Conservation (phyloP, 495 filamentous ascomycete genomes). For the Penicillium mononematosum region DNA sequence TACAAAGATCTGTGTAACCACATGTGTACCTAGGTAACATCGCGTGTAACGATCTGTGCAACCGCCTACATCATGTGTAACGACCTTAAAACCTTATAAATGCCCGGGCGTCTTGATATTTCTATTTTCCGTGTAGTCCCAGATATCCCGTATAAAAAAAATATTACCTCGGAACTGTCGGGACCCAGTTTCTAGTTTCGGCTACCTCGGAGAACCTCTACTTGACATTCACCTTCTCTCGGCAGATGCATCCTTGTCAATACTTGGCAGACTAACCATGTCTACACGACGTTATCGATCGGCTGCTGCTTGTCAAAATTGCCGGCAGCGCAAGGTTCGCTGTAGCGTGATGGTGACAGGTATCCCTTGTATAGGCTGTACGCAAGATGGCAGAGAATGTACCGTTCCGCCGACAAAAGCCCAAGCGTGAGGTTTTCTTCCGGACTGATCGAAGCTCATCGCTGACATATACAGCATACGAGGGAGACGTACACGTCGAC, state of each 20-base stretch:
- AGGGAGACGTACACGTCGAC: background rate
- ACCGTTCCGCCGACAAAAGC: constrained; percentile 19
- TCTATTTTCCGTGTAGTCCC: no score
- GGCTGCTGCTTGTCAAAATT: constrained; percentile 31
- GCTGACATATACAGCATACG: constrained; percentile 1
- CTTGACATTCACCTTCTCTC: background rate
- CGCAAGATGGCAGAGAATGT: constrained; percentile 31
- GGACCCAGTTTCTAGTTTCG: background rate
- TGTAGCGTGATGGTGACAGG: constrained; percentile 35
- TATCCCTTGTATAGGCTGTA: constrained; percentile 32
- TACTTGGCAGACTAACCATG: constrained; percentile 23
- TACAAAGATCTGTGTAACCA: no score
- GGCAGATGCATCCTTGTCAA: background rate
- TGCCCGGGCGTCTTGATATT: no score
- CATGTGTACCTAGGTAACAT: no score
- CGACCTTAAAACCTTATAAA: no score
- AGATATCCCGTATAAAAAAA: background rate
- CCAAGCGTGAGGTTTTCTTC: constrained; percentile 2
- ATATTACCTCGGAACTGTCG: background rate
- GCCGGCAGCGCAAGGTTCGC: constrained; percentile 37
- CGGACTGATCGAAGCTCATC: background rate
- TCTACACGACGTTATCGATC: constrained; percentile 36
- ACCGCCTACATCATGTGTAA: no score
- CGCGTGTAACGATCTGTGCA: no score
- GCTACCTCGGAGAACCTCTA: constrained; percentile 3